Evolutionary conservation across 192 early-diverging fungal species (phyloP).

Genomic region (Haplosporangium gracile): DNA sequence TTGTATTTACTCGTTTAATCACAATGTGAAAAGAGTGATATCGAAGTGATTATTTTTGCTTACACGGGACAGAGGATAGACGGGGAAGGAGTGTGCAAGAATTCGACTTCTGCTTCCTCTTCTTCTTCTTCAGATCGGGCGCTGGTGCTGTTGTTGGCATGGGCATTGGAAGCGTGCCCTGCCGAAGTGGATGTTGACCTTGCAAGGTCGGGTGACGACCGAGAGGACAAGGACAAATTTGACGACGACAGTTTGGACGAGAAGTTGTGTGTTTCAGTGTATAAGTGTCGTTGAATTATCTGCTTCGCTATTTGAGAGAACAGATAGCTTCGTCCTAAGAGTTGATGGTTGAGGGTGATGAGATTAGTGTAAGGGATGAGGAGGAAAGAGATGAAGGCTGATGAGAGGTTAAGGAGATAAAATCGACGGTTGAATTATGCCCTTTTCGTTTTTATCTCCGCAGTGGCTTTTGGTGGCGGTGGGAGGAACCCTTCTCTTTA

Average conservation of each 20-base stretch:
- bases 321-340: not conserved
- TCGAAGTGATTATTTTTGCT: not conserved
- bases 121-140: conserved; percentile 7
- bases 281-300: not conserved
- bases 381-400: not conserved
- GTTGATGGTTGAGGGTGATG: not conserved
- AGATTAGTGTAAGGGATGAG: not conserved
- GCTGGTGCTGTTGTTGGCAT: not conserved
- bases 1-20: not conserved
- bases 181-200: not conserved
- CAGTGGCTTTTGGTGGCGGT: conserved; percentile 9
- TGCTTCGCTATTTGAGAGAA: not conserved
- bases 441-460: not conserved
- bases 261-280: not conserved
- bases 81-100: conserved; percentile 57
- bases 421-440: not conserved
- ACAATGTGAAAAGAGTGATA: not conserved
- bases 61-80: conserved; percentile 63
- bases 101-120: conserved; percentile 56
- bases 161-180: not conserved
- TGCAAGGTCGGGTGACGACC: conserved; percentile 16
- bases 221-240: conserved; percentile 4
- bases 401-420: not conserved
- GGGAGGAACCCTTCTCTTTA: not conserved
- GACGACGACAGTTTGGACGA: conserved; percentile 16